These are phyloP conservation scores for Colletotrichum sp. DNA, from an alignment of 2,329 filamentous ascomycete species.

Conservation along the genomic window DNA sequence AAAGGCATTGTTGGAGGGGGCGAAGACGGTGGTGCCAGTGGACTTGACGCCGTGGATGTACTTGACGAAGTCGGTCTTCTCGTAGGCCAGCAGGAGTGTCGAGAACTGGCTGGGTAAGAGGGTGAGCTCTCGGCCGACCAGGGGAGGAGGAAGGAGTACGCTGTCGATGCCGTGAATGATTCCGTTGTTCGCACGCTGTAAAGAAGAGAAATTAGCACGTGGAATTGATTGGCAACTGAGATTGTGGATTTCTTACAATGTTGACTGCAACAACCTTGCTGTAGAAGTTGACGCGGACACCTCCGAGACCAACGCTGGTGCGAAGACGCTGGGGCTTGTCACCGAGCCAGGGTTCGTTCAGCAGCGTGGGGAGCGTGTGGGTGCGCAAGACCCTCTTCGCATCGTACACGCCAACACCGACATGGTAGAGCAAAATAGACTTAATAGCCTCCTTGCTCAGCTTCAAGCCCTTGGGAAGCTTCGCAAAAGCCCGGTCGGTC, in stretches of 20 bases:
- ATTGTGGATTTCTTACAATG: conserved; percentile 55
- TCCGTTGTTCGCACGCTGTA: conserved; percentile 72
- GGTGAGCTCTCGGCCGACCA: conserved; percentile 53
- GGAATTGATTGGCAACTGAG: background rate
- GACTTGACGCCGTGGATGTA: conserved; percentile 59
- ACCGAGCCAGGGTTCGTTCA: conserved; percentile 64
- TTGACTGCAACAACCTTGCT: conserved; percentile 72
- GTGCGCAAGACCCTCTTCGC: conserved; percentile 67
- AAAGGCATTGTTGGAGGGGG: conserved; percentile 83
- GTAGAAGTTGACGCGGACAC: conserved; percentile 78
- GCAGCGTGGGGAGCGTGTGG: conserved; percentile 75
- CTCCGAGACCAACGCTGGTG: conserved; percentile 64
- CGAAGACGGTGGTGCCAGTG: conserved; percentile 77
- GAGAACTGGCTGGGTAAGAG: conserved; percentile 79
- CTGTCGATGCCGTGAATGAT: conserved; percentile 78
- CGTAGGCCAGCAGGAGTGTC: conserved; percentile 75
- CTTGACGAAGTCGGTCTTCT: conserved; percentile 73
- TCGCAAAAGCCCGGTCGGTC: conserved; percentile 75
- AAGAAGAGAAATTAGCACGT: background rate
- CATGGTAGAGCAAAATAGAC: conserved; percentile 74
- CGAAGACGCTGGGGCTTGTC: conserved; percentile 74
- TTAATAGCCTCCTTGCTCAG: conserved; percentile 74
- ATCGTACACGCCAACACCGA: conserved; percentile 70
- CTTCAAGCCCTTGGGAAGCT: conserved; percentile 59
- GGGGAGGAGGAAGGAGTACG: conserved; percentile 77